Evolutionary conservation across 2,329 filamentous ascomycete species (phyloP).

Genomic region (Alternaria sp.): DNA sequence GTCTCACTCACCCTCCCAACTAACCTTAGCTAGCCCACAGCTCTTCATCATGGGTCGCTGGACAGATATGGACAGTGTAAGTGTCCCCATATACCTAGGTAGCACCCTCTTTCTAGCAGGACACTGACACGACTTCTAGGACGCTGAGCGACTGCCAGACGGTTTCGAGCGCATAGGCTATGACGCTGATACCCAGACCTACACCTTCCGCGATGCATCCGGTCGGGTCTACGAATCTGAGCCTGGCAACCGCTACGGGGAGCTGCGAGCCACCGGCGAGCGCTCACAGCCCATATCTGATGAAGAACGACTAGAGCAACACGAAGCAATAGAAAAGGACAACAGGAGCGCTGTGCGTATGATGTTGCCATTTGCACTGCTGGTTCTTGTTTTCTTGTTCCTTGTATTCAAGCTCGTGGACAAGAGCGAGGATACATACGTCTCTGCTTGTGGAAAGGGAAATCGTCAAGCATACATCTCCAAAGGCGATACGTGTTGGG

Average conservation of each 20-base stretch:
- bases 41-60: slow-evolving; percentile 36
- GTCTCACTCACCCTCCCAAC: neutral
- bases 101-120: neutral
- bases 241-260: slow-evolving; percentile 61
- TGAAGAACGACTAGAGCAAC: slow-evolving; percentile 5
- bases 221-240: slow-evolving; percentile 62
- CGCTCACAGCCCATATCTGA: slow-evolving; percentile 9
- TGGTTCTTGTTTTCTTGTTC: slow-evolving; percentile 63
- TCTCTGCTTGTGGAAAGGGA: slow-evolving; percentile 35
- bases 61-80: slow-evolving; percentile 36
- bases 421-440: slow-evolving; percentile 12
- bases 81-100: neutral
- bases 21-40: slow-evolving; percentile 7
- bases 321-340: slow-evolving; percentile 28
- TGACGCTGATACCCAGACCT: slow-evolving; percentile 64
- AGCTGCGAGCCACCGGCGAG: slow-evolving; percentile 41
- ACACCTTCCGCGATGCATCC: slow-evolving; percentile 61
- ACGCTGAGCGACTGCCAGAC: slow-evolving; percentile 63
- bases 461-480: slow-evolving; percentile 53
- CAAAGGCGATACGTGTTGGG: slow-evolving; percentile 64
- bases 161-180: slow-evolving; percentile 66
- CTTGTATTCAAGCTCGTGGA: slow-evolving; percentile 49
- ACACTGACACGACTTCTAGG: slow-evolving; percentile 35
- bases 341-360: slow-evolving; percentile 59
- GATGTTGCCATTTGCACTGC: slow-evolving; percentile 67